A percentile compares a stretch with the other conserved stretches of the same genome.
These are phyloP conservation scores for Diaporthe ampelina DNA, from an alignment of 2,329 filamentous ascomycete species.

Conservation along the genomic window DNA sequence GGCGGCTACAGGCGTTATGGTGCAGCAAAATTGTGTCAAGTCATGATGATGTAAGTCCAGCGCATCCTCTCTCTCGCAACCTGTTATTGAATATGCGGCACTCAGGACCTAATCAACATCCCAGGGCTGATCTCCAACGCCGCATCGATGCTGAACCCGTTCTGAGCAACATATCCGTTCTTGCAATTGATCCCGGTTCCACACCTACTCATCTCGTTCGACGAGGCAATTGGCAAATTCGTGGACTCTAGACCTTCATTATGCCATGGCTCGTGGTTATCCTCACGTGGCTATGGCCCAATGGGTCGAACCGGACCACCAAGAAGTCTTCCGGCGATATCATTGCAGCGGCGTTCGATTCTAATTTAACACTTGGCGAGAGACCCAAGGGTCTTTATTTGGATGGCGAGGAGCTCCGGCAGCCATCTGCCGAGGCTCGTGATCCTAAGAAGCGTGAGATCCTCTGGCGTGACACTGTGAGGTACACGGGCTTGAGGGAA, in stretches of 20 bases:
- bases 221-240: background rate
- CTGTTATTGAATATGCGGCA: no score
- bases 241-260: background rate
- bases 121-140: background rate
- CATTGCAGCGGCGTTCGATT: background rate
- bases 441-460: background rate
- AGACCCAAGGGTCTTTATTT: background rate
- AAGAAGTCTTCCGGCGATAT: background rate
- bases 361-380: background rate
- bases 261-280: background rate
- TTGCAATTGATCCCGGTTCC: background rate
- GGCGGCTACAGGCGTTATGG: background rate
- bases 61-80: background rate
- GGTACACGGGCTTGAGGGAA: background rate
- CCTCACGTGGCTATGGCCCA: background rate
- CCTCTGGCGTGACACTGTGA: background rate
- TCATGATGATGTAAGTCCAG: background rate
- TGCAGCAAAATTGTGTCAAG: background rate
- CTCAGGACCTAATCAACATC: no score
- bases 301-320: background rate
- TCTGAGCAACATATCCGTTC: background rate
- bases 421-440: background rate
- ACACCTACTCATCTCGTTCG: background rate
- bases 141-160: background rate
- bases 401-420: background rate